Evolutionary conservation across 306 rosid species (phyloP).

Genomic region (Trifolium fragiferum): DNA sequence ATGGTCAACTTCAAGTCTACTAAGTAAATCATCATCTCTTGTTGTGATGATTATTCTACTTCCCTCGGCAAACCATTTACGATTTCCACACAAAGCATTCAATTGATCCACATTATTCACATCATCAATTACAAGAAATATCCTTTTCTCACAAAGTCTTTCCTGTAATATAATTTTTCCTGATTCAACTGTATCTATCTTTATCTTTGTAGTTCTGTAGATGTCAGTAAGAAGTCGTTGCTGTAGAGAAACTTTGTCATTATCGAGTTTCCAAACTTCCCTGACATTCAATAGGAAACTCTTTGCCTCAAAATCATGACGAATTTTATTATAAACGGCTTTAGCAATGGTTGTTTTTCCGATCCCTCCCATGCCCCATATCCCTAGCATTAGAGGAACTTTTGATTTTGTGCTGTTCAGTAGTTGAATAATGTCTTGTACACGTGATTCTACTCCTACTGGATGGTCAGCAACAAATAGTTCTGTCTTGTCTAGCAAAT

Average conservation of each 20-base stretch:
- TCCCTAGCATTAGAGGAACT: conserved; percentile 6
- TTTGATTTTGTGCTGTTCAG: background rate
- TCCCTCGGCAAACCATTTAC: background rate
- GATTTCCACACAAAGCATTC: background rate
- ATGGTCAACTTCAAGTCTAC: background rate
- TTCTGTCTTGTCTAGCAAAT: background rate
- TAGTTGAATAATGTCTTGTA: background rate
- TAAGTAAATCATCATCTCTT: background rate
- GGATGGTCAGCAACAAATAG: background rate
- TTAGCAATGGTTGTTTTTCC: background rate
- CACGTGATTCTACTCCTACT: conserved; percentile 21
- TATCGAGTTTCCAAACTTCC: background rate
- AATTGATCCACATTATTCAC: background rate
- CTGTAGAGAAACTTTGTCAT: background rate
- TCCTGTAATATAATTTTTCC: background rate
- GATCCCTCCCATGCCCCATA: conserved; percentile 35
- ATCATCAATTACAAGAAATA: background rate
- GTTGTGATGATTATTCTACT: background rate
- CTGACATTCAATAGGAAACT: background rate
- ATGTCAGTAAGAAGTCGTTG: background rate
- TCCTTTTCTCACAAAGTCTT: background rate
- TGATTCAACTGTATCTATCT: background rate
- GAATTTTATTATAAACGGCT: background rate
- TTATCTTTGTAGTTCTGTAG: background rate
- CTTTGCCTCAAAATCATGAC: background rate